Base-by-base conservation (phyloP, 2,329 filamentous ascomycete species). In the Trichoderma asperellum region DNA sequence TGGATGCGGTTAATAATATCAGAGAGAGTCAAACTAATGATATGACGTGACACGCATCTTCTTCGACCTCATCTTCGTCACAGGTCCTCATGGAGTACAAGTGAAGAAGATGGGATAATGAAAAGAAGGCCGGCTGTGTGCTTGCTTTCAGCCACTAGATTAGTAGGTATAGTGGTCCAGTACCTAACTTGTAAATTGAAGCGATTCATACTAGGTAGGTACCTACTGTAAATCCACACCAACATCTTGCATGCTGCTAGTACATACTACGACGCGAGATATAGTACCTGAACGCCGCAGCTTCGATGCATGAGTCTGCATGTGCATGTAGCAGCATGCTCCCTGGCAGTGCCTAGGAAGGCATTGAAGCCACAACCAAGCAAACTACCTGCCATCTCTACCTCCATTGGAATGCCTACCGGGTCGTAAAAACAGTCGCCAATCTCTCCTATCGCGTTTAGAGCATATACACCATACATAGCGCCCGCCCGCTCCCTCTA, bases 31-130 rank as follows among this genome's bases (percentile, higher is more conserved):
- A 65, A 65, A 37, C 62, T 57, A 65, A 65, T 43, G 37, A 47
- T 57, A 65, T 65, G 62, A 11, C 62, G 62, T 65, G 62, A 65
- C 62, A 24, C 12, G 11, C 62, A 4, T 57, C 35, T 24, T 7
- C 53, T 24, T 65, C 62, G 18, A 47, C 53, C 52, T 57, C 62
- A 57, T 65, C 52, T 16, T 35, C 18, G 32, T 24, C 10, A 37
- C 34, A 21, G 27, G 35, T 53, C 16, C 16, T 18, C 8, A 27
- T 27, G 34, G 27, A 61, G 32, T 32, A 35, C 8, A 35, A 49
- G 43, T 43, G 18, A 56, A 56, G 7, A 6, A 12, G 0, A 29
- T 7, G 8, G n/a, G 21, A 21, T n/a, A 11, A 49, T 49, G n/a
- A n/a, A 49, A n/a, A 49, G n/a, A 8, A 12, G 21, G 14, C n/a